Percentiles rank a stretch among this genome's conserved stretches.
phyloP scores from a whole-genome alignment of 2,329 filamentous ascomycete species.

The Aspergillus pseudotamarii region DNA sequence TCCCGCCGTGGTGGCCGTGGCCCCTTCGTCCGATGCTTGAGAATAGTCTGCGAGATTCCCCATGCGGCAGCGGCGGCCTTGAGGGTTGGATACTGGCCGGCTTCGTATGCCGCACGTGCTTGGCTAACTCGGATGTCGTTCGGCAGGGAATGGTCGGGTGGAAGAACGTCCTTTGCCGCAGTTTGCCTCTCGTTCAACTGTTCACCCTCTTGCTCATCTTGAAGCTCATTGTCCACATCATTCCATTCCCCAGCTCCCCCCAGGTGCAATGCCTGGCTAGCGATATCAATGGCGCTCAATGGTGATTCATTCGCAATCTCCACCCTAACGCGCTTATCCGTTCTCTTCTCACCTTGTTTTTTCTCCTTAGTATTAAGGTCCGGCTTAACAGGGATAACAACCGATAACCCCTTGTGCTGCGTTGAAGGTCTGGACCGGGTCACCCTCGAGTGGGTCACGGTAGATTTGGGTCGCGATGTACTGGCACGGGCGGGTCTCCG shows the following conservation, averaged over 20 bases:
- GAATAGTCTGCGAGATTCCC: background rate
- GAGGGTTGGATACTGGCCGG: background rate
- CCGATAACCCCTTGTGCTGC: background rate
- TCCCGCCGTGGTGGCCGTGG: background rate
- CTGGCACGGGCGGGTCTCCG: background rate
- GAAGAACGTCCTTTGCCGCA: background rate
- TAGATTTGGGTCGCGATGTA: background rate
- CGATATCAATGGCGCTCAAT: background rate
- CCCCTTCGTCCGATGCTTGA: background rate
- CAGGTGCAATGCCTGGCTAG: background rate
- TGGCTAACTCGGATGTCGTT: background rate
- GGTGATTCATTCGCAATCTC: background rate
- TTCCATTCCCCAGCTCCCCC: background rate
- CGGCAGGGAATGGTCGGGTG: background rate
- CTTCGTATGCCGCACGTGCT: background rate
- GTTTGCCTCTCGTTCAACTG: background rate
- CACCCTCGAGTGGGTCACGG: background rate
- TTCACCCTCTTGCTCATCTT: background rate
- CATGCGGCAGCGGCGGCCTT: background rate
- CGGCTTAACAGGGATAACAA: background rate
- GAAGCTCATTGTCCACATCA: background rate
- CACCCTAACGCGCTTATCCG: background rate
- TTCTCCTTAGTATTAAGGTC: background rate
- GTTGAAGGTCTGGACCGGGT: background rate
- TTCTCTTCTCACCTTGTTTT: background rate